Evolutionary conservation across 2,329 filamentous ascomycete species (phyloP), one percentile per base, ranked within the genome.

Genomic region (Diaporthe nobilis): DNA sequence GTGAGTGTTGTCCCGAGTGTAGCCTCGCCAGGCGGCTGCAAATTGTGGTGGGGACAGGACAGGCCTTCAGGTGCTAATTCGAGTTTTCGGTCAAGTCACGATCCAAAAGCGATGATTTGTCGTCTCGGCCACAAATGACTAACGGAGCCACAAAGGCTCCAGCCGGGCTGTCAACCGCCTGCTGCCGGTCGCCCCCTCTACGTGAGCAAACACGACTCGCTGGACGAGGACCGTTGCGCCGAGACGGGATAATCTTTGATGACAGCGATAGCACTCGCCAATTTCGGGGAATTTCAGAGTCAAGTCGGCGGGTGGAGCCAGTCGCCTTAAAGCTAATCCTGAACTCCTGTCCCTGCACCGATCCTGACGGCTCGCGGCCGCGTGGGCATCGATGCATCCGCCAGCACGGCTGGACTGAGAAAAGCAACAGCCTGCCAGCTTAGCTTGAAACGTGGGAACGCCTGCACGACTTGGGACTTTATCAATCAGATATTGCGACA

Each of bases 21-120:
- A 57, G 34, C 58, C 49, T 73, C 28, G 12, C 6, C 76, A 71
- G 73, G 55, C 47, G 44, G 22, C 68, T 15, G 70, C 31, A n/a
- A 67, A 49, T 44, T 22, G 39, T 37, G 34, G 71, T 68, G 71
- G 39, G 65, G 61, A 61, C 28, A 57, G 34, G 34, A 55, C 28
- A 51, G 25, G 25, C 22, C 15, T 44, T 22, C 28, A 34, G 39
- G 65, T 68, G 78, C 81, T 83, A 80, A 83, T 78, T 65, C 77
- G 70, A 75, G 77, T 73, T 65, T 7, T 53, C 76, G 76, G 25
- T 20, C 13, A 72, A 92, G 90, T 92, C 75, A 92, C 90, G 17
- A 94, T 94, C 84, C 85, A 94, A 83, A 94, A 94, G 85, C 91
- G 91, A 87, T 94, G 87, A 88, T 78, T 75, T 79, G 8, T 34